A percentile compares a stretch with the other conserved stretches of the same genome.
Evolutionary conservation across 2,329 filamentous ascomycete species (phyloP).

Genomic region (Ambrosiella xylebori): DNA sequence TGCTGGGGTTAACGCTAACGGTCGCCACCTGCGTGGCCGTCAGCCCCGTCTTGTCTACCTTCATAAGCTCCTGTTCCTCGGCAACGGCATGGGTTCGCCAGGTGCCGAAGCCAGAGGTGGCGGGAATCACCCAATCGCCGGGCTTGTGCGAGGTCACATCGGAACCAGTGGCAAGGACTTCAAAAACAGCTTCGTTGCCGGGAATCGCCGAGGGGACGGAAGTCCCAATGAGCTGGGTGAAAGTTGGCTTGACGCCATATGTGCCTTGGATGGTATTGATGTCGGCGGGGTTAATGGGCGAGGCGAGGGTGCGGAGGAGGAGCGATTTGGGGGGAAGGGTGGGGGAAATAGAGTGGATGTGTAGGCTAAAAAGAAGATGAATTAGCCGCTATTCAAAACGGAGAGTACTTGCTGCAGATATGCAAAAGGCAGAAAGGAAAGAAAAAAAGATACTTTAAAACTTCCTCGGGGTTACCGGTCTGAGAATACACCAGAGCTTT

Average conservation of each 20-base stretch:
- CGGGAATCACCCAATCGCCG: constrained; percentile 92
- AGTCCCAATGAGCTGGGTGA: constrained; percentile 62
- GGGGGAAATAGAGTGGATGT: constrained; percentile 62
- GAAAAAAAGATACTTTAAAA: constrained; percentile 35
- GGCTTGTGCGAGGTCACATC: constrained; percentile 34
- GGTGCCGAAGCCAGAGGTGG: constrained; percentile 67
- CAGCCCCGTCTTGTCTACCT: constrained; percentile 54
- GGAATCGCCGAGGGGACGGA: constrained; percentile 57
- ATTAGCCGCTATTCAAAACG: background rate
- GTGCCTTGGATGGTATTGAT: constrained; percentile 97
- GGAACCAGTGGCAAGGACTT: constrained; percentile 53
- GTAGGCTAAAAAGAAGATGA: constrained; percentile 30
- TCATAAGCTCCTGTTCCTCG: constrained; percentile 40
- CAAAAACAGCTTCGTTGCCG: constrained; percentile 86
- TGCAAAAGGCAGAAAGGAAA: background rate
- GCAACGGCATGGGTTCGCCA: constrained; percentile 82
- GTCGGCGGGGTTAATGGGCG: constrained; percentile 91
- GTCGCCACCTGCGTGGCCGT: constrained; percentile 67
- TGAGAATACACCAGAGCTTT: constrained; percentile 64
- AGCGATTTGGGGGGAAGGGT: constrained; percentile 45
- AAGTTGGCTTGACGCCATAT: constrained; percentile 71
- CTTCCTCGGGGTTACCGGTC: constrained; percentile 58
- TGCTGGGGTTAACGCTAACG: constrained; percentile 82
- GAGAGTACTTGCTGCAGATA: background rate
- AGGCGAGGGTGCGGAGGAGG: constrained; percentile 73